Percentiles rank a stretch among this genome's conserved stretches.
These are phyloP conservation scores for Botrytis medusae DNA, from an alignment of 2,329 filamentous ascomycete genomes.

Conservation along the genomic window DNA sequence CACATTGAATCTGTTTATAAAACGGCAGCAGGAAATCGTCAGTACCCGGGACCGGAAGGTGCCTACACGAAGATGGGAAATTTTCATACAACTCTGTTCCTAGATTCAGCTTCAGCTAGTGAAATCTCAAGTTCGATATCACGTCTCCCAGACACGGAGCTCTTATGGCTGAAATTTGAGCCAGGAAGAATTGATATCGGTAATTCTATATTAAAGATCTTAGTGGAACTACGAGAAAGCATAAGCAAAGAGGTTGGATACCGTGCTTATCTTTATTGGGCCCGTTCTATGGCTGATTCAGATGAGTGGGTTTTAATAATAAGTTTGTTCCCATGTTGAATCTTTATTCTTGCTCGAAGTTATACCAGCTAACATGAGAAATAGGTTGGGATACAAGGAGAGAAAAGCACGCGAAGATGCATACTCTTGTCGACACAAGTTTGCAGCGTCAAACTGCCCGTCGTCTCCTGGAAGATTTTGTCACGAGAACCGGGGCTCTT, in stretches of 20 bases:
- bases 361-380: neutral
- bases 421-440: too few species aligned
- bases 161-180: neutral
- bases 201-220: neutral
- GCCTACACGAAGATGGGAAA: neutral
- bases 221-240: too few species aligned
- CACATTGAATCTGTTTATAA: neutral
- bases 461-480: neutral
- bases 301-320: neutral
- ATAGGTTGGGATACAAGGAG: neutral
- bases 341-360: neutral
- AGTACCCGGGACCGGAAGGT: neutral
- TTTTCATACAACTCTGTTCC: neutral
- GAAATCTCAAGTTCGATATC: too few species aligned
- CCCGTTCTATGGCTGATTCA: neutral
- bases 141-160: neutral
- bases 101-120: too few species aligned
- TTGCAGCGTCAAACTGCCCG: neutral
- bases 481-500: neutral
- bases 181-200: neutral
- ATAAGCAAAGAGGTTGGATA: neutral
- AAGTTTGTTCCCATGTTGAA: neutral
- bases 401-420: too few species aligned
- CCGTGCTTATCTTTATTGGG: neutral
- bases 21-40: neutral